Percentiles rank a stretch among this genome's conserved stretches.
These are phyloP conservation scores for Physcomitrellopsis africana DNA, from an alignment of 225 moss, liverwort and hornwort species.

Conservation along the genomic window DNA sequence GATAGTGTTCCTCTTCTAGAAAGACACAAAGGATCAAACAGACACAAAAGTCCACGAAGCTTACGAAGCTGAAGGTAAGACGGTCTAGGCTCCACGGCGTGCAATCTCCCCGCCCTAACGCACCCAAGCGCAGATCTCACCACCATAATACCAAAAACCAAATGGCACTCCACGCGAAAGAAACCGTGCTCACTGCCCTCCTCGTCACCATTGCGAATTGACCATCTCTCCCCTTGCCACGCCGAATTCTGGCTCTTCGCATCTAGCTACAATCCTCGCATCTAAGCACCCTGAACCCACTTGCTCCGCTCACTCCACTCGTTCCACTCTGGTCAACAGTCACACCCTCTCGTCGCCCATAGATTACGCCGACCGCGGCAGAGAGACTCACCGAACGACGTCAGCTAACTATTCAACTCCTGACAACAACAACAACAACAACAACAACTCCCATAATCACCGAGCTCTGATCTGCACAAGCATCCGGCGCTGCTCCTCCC, in stretches of 20 bases:
- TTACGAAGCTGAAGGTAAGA: constrained; percentile 5
- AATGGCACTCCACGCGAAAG: neutral
- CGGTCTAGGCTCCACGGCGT: neutral
- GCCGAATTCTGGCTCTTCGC: neutral
- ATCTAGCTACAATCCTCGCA: neutral
- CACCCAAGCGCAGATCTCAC: constrained; percentile 16
- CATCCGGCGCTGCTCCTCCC: neutral
- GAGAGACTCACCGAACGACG: neutral
- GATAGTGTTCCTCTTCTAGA: neutral
- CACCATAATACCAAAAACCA: constrained; percentile 9
- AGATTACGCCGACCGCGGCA: neutral
- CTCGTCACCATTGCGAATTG: neutral
- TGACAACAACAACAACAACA: too few relatives aligned
- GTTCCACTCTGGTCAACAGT: neutral
- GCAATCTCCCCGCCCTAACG: neutral
- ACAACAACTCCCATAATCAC: neutral
- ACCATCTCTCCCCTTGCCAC: neutral
- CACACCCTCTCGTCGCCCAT: neutral
- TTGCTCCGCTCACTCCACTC: neutral
- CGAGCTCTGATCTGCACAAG: neutral
- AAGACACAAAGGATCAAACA: neutral
- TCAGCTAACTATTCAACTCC: neutral
- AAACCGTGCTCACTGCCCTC: neutral
- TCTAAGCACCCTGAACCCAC: neutral
- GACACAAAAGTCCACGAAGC: neutral